phyloP scores from a whole-genome alignment of 1,284 basidiomycete genomes.

The Marasmius oreades region DNA sequence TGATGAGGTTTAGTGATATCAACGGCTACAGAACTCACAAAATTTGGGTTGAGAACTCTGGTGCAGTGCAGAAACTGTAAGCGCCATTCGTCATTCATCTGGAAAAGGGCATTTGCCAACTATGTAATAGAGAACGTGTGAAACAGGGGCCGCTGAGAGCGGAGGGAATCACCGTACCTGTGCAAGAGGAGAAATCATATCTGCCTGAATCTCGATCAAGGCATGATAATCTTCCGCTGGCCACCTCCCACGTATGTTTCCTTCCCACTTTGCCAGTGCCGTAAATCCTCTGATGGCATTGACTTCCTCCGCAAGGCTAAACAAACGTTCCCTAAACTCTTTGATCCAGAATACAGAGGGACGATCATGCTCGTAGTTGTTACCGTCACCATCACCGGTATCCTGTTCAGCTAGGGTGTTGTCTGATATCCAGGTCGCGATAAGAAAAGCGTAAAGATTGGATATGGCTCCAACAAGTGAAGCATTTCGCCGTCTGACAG shows the following conservation, averaged over 20 bases:
- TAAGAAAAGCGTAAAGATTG: slow-evolving; percentile 38
- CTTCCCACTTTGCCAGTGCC: slow-evolving; percentile 42
- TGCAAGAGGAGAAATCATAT: slow-evolving; percentile 39
- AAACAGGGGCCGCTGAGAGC: not conserved
- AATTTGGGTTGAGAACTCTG: slow-evolving; percentile 44
- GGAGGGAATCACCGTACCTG: slow-evolving; percentile 28
- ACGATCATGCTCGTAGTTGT: not conserved
- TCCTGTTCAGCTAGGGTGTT: not conserved
- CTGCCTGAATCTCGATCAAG: slow-evolving; percentile 36
- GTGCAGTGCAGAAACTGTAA: slow-evolving; percentile 37
- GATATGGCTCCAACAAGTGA: slow-evolving; percentile 35
- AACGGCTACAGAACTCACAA: slow-evolving; percentile 15
- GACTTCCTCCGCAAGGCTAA: slow-evolving; percentile 34
- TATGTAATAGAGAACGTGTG: slow-evolving; percentile 15
- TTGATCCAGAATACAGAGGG: slow-evolving; percentile 18
- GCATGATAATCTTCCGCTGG: slow-evolving; percentile 42
- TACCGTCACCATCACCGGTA: not conserved
- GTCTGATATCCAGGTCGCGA: slow-evolving; percentile 40
- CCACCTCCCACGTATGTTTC: slow-evolving; percentile 49
- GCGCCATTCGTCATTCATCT: slow-evolving; percentile 36
- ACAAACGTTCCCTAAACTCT: slow-evolving; percentile 28
- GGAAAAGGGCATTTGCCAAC: slow-evolving; percentile 38
- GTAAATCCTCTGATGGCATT: slow-evolving; percentile 33
- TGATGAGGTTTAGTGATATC: not conserved
- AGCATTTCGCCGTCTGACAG: slow-evolving; percentile 45